Evolutionary conservation across 768 basidiomycete genomes (phyloP).

Genomic region (Rhodotorula graminis): DNA sequence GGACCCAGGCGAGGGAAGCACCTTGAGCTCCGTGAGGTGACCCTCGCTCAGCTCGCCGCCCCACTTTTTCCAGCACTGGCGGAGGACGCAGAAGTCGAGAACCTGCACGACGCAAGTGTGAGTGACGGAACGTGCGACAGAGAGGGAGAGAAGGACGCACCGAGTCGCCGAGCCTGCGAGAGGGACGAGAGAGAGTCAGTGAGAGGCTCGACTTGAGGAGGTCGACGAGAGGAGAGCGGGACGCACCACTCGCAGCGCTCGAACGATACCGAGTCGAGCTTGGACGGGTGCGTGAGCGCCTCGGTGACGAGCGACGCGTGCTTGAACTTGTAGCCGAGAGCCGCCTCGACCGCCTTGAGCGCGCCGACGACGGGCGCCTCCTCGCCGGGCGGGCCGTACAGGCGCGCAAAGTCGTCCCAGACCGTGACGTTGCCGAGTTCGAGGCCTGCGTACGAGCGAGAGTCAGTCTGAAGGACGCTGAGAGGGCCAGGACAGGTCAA

Average conservation of each 20-base stretch:
- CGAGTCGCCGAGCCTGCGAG: not conserved
- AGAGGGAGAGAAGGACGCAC: not conserved
- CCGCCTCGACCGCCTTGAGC: slow-evolving; percentile 4
- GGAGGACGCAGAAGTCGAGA: slow-evolving; percentile 16
- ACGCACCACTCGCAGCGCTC: slow-evolving; percentile 8
- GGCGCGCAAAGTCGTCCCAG: slow-evolving; percentile 1
- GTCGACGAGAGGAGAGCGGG: too few relatives aligned
- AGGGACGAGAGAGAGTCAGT: too few relatives aligned
- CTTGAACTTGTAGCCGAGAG: slow-evolving; percentile 29
- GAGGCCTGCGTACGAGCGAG: not conserved
- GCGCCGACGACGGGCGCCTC: not conserved
- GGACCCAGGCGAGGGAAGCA: not conserved
- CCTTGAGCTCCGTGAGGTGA: slow-evolving; percentile 10
- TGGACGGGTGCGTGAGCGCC: slow-evolving; percentile 17
- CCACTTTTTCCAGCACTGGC: not conserved
- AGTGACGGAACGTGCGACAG: not conserved
- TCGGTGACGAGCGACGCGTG: slow-evolving; percentile 23
- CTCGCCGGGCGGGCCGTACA: not conserved
- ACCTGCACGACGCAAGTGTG: not conserved
- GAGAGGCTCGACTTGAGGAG: too few relatives aligned
- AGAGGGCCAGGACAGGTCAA: too few relatives aligned
- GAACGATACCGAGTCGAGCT: slow-evolving; percentile 5
- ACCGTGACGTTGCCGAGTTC: not conserved
- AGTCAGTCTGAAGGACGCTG: too few relatives aligned
- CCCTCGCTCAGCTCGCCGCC: not conserved